phyloP scores from a whole-genome alignment of 257 asterid species.

The Capsicum rhomboideum region DNA sequence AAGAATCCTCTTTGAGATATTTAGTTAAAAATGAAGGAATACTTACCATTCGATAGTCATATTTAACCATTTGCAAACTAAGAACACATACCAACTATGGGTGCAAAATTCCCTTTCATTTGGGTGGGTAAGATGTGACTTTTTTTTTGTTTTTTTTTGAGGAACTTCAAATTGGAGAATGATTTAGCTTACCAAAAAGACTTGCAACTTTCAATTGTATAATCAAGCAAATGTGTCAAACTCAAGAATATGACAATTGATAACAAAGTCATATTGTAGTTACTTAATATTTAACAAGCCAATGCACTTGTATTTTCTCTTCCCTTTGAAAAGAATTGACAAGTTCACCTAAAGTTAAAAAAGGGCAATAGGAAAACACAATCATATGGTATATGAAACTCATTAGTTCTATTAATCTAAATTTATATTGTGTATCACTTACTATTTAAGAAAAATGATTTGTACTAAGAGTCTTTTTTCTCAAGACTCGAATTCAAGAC shows the following conservation, averaged over 20 bases:
- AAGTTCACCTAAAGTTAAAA: background rate
- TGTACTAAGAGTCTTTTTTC: too few species aligned
- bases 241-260: background rate
- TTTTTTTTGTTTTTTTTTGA: background rate
- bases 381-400: background rate
- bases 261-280: background rate
- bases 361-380: background rate
- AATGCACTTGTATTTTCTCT: background rate
- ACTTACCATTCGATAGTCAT: background rate
- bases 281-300: too few species aligned
- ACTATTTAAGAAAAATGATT: too few species aligned
- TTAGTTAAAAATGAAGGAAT: background rate
- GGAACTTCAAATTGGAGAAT: background rate
- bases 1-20: background rate
- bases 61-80: background rate
- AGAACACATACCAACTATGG: background rate
- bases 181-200: background rate
- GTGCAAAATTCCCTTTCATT: background rate
- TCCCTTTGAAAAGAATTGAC: background rate
- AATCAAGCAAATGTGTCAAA: background rate
- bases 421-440: background rate
- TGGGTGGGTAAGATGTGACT: background rate
- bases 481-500: too few species aligned
- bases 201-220: background rate
- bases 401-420: background rate